phyloP scores from a whole-genome alignment of 2,329 filamentous ascomycete species.

The Epichloe glyceriae region DNA sequence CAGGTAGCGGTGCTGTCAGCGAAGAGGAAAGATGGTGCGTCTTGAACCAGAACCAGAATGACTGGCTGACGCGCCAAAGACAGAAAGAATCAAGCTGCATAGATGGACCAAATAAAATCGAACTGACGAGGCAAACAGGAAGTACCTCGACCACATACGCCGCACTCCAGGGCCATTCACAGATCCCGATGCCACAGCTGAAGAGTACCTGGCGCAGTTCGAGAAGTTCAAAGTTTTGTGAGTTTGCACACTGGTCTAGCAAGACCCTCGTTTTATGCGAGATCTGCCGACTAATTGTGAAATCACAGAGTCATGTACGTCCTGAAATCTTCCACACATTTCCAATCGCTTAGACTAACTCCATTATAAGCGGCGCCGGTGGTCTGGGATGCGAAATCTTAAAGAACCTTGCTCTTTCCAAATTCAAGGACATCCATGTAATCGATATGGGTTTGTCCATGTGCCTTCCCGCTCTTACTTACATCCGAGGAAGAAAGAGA shows the following conservation, averaged over 20 bases:
- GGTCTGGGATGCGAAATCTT: constrained; percentile 92
- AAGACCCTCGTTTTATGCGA: neutral
- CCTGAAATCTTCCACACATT: constrained; percentile 1
- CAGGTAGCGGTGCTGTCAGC: constrained; percentile 6
- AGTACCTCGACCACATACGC: constrained; percentile 71
- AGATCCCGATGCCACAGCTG: constrained; percentile 43
- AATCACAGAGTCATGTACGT: constrained; percentile 37
- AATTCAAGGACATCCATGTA: constrained; percentile 94
- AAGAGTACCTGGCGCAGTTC: constrained; percentile 42
- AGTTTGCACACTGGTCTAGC: constrained; percentile 17
- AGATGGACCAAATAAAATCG: neutral
- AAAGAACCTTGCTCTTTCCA: constrained; percentile 88
- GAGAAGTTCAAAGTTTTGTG: constrained; percentile 65
- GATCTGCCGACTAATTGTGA: neutral
- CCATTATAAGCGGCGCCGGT: constrained; percentile 61
- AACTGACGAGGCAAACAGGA: constrained; percentile 37
- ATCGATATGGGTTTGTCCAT: constrained; percentile 81
- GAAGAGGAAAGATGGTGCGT: constrained; percentile 24
- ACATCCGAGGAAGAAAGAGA: neutral
- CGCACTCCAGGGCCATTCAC: constrained; percentile 69
- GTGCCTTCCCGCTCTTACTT: neutral
- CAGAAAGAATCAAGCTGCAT: neutral
- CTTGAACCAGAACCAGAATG: neutral
- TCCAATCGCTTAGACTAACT: neutral
- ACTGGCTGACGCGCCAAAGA: too few species aligned